Percentiles rank a stretch among this genome's conserved stretches.
phyloP scores from a whole-genome alignment of 345 rosid genomes.

The Gossypioides kirkii region DNA sequence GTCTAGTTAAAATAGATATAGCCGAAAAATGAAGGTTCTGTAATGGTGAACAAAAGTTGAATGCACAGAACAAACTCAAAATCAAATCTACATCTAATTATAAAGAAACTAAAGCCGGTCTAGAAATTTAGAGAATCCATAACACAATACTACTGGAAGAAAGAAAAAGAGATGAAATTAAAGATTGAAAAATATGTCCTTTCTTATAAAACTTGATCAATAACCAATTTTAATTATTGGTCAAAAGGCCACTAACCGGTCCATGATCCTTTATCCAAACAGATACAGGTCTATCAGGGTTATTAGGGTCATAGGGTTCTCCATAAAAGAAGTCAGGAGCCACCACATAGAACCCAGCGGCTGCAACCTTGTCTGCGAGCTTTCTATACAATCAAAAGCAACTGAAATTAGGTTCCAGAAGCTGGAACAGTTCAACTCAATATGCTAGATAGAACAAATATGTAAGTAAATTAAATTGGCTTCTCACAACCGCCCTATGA shows the following conservation, averaged over 20 bases:
- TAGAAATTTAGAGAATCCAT: not conserved
- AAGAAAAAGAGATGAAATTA: not conserved
- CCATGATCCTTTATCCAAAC: constrained; percentile 70
- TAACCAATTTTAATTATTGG: not conserved
- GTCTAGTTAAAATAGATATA: not conserved
- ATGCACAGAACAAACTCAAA: not conserved
- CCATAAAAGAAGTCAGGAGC: constrained; percentile 69
- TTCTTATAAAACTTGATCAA: not conserved
- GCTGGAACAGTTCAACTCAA: not conserved
- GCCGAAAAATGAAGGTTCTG: too few relatives aligned
- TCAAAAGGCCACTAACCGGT: constrained; percentile 38
- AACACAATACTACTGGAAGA: not conserved
- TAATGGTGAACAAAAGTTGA: not conserved
- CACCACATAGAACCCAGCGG: constrained; percentile 60
- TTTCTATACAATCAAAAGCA: constrained; percentile 36
- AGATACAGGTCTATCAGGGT: constrained; percentile 33
- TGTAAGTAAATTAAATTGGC: not conserved
- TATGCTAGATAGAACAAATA: not conserved
- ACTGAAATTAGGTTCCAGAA: constrained; percentile 2
- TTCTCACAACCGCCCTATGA: not conserved
- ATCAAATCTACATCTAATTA: not conserved
- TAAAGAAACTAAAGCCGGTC: not conserved
- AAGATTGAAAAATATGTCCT: not conserved
- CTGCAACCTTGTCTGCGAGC: constrained; percentile 77
- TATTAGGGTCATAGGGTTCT: constrained; percentile 46